Percentiles rank a stretch among this genome's conserved stretches.
These are phyloP conservation scores for Cyclotella cryptica DNA, from an alignment of 108 stramenopile genomes.

Conservation along the genomic window DNA sequence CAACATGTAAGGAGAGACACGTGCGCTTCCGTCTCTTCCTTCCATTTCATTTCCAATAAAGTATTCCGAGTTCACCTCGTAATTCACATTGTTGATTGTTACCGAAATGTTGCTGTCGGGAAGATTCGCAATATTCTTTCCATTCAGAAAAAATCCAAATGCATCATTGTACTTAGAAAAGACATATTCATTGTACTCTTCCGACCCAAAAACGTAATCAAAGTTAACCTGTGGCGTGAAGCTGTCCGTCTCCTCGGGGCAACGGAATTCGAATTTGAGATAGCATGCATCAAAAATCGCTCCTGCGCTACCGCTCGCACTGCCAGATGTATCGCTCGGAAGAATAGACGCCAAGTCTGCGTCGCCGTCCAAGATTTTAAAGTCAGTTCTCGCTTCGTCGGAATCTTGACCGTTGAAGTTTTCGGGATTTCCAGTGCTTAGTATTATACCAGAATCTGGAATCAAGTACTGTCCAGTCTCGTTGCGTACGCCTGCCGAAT, in stretches of 20 bases:
- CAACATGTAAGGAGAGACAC: conserved; percentile 18
- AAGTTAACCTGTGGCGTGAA: conserved; percentile 36
- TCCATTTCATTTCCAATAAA: conserved; percentile 22
- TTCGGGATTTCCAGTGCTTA: conserved; percentile 29
- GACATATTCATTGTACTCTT: conserved; percentile 47
- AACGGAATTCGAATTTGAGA: conserved; percentile 42
- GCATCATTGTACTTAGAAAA: conserved; percentile 41
- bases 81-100: conserved; percentile 45
- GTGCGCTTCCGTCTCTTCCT: not conserved
- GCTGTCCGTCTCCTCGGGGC: conserved; percentile 22
- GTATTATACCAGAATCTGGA: conserved; percentile 34
- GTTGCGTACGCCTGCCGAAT: conserved; percentile 20
- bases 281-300: conserved; percentile 27
- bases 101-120: conserved; percentile 27
- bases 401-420: conserved; percentile 39
- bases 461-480: conserved; percentile 20
- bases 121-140: conserved; percentile 37
- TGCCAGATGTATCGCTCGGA: not conserved
- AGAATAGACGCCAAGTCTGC: conserved; percentile 20
- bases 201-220: conserved; percentile 50
- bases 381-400: conserved; percentile 20
- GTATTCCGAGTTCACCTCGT: conserved; percentile 30
- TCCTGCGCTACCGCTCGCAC: not conserved
- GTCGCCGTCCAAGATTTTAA: conserved; percentile 11
- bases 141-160: conserved; percentile 52